Evolutionary conservation across 495 filamentous ascomycete genomes (phyloP).

Genomic region (Xylaria grammica): DNA sequence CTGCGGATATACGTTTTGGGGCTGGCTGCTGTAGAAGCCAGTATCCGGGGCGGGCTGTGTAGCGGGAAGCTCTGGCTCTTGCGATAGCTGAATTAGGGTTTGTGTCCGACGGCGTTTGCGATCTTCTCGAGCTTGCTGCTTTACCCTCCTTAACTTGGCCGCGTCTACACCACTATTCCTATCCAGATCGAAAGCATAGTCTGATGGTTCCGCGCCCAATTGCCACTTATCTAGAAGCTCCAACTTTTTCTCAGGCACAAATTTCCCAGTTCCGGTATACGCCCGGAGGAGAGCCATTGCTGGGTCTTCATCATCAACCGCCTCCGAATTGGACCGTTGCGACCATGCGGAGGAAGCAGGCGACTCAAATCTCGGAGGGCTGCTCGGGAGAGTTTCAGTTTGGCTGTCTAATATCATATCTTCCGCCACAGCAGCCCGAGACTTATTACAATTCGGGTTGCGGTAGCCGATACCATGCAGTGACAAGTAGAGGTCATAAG

Average conservation of each 20-base stretch:
- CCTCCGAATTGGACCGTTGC: constrained; percentile 16
- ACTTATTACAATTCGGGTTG: constrained; percentile 9
- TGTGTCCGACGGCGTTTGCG: constrained; percentile 35
- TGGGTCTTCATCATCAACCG: constrained; percentile 28
- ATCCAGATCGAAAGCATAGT: constrained; percentile 38
- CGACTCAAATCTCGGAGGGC: constrained; percentile 25
- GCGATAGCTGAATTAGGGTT: constrained; percentile 29
- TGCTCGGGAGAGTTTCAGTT: constrained; percentile 22
- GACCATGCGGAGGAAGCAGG: constrained; percentile 19
- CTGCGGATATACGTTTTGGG: constrained; percentile 21
- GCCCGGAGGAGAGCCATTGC: constrained; percentile 34
- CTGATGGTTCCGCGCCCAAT: constrained; percentile 26
- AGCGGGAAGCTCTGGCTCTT: constrained; percentile 32
- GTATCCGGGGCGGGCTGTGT: constrained; percentile 33
- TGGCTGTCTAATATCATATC: constrained; percentile 34
- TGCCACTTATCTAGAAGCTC: constrained; percentile 39
- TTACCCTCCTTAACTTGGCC: constrained; percentile 30
- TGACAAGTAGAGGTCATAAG: constrained; percentile 35
- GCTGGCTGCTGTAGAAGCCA: constrained; percentile 32
- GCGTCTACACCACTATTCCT: constrained; percentile 25
- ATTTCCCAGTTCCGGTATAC: constrained; percentile 38
- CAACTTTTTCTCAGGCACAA: constrained; percentile 28
- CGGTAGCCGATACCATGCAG: constrained; percentile 29
- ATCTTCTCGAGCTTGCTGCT: constrained; percentile 30
- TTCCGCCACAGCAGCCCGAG: constrained; percentile 18